Evolutionary conservation across 2,329 filamentous ascomycete species (phyloP).

Genomic region (Aspergillaceae sp.): DNA sequence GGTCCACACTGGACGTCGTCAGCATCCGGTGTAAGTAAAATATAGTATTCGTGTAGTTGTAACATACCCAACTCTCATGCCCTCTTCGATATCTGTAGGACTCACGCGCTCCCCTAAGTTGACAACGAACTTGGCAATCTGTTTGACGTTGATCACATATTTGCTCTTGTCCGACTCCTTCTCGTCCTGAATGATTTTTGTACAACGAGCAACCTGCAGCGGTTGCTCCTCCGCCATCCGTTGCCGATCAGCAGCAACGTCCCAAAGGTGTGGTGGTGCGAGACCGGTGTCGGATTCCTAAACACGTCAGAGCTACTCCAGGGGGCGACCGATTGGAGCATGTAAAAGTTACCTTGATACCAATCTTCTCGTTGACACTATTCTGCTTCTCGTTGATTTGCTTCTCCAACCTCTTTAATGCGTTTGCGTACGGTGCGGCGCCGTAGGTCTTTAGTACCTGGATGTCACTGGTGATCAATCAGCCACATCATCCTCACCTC

Average conservation of each 20-base stretch:
- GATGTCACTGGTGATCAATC: constrained; percentile 64
- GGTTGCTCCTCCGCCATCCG: constrained; percentile 98
- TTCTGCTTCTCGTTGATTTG: constrained; percentile 99
- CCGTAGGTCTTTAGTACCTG: constrained; percentile 99
- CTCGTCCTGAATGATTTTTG: constrained; percentile 97
- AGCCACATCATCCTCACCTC: constrained; percentile 20
- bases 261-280: constrained; percentile 96
- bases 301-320: constrained; percentile 19
- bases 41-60: not conserved
- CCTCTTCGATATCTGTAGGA: constrained; percentile 97
- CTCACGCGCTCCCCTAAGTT: constrained; percentile 94
- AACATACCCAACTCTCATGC: constrained; percentile 82
- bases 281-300: constrained; percentile 98
- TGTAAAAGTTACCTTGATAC: constrained; percentile 36
- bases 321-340: constrained; percentile 1
- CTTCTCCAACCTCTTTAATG: constrained; percentile 95
- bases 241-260: constrained; percentile 93
- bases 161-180: constrained; percentile 97
- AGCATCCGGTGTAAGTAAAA: not conserved
- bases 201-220: constrained; percentile 93
- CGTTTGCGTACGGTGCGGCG: constrained; percentile 85
- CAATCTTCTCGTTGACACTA: constrained; percentile 98
- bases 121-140: constrained; percentile 98
- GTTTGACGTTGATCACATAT: constrained; percentile 99
- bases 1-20: constrained; percentile 59